These are phyloP conservation scores for Coprinopsis sp. DNA, from an alignment of 768 basidiomycete genomes.

Conservation along the genomic window DNA sequence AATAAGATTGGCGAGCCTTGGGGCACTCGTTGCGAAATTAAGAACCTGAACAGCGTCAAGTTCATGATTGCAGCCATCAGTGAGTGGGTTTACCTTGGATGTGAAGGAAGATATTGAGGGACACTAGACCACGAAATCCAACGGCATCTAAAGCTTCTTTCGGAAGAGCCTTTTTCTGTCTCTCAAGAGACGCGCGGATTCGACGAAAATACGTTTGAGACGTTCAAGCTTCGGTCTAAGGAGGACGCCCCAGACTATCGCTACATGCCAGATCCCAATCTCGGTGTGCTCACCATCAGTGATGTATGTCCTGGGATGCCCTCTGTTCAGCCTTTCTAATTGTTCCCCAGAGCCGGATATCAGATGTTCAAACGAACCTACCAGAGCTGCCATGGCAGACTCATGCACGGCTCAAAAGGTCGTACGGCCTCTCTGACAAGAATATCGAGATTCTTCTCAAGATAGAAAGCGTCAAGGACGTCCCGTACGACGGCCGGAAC, in stretches of 20 bases:
- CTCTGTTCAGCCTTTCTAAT: not conserved
- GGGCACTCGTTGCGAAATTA: constrained; percentile 91
- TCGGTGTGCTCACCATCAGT: constrained; percentile 66
- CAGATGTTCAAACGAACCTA: constrained; percentile 44
- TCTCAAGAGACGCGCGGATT: constrained; percentile 89
- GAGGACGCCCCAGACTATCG: constrained; percentile 95
- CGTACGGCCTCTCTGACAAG: constrained; percentile 46
- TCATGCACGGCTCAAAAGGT: constrained; percentile 47
- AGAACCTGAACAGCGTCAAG: constrained; percentile 90
- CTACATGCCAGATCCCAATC: constrained; percentile 97
- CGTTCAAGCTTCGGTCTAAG: constrained; percentile 80
- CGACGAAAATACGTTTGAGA: constrained; percentile 75
- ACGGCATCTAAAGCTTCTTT: constrained; percentile 65
- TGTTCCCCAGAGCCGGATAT: constrained; percentile 52
- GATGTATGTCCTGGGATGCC: constrained; percentile 28
- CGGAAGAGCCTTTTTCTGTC: constrained; percentile 37
- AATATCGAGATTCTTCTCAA: constrained; percentile 75
- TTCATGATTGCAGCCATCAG: constrained; percentile 85
- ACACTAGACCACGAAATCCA: constrained; percentile 74
- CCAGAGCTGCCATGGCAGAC: constrained; percentile 76
- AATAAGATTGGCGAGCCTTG: constrained; percentile 57
- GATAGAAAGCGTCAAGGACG: constrained; percentile 62
- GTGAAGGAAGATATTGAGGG: not conserved
- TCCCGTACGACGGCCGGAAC: constrained; percentile 55
- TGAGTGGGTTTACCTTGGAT: constrained; percentile 30